Evolutionary conservation across 257 asterid genomes (phyloP), one percentile per base, ranked within the genome.

Genomic region (Cordia subcordata): DNA sequence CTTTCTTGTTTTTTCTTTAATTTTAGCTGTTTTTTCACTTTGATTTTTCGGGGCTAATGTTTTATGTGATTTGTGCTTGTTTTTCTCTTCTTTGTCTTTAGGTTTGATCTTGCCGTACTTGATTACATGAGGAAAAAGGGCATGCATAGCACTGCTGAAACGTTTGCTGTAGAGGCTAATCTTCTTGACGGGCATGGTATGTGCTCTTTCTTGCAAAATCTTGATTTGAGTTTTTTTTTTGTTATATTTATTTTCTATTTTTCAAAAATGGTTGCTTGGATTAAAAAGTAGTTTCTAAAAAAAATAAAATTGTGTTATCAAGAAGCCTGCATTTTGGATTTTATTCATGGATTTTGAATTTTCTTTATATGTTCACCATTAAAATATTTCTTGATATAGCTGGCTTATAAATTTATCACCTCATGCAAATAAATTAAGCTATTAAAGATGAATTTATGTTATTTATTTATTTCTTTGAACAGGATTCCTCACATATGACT

Each of bases 51-150:
- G 1, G 5, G 5, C 5, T 37, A 3, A n/a, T 17, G 13, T 0
- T 18, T 10, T 40, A 0, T 0, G 6, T 21, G n/a, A n/a, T 13
- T 46, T 22, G 32, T 39, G 49, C 12, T 17, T 40, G 3, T 23
- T 27, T 14, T 11, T 15, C 49, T 5, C 3, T 51, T 56, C 38
- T 47, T n/a, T 18, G 16, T 5, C 61, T n/a, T n/a, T n/a, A 63
- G 67, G 0, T 49, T 49, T 59, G 64, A 22, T 11, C 46, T 16
- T 40, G 58, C 8, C 9, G 32, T 70, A 58, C 64, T 50, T 44
- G 75, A 77, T 35, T 70, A 73, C 66, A 60, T 74, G 70, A 16
- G 20, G 12, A 74, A n/a, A 52, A 77, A 57, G 53, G 66, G 52
- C 65, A 35, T 64, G 77, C 56, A 37, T 22, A 15, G 5, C 8